Base-by-base conservation (phyloP, 2,329 filamentous ascomycete species). In the Phaeoacremonium minimum region DNA sequence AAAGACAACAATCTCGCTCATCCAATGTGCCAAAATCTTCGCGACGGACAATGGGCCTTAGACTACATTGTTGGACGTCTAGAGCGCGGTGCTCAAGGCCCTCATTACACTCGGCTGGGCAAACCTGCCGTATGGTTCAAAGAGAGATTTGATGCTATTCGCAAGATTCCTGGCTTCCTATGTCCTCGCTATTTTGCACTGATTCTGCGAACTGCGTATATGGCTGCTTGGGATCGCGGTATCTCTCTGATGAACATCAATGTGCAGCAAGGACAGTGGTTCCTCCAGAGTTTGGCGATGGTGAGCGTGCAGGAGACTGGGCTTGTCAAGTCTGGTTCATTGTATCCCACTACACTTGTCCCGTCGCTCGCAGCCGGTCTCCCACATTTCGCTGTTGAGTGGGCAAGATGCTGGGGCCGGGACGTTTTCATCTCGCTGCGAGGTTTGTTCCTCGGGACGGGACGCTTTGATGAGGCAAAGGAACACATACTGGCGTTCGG, bases 361-460 rank as follows among this genome's bases (percentile, higher is more conserved):
- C 87, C 91, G 2, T 91, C 85, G 33, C 73, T 98, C 48, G 91
- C 93, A 14, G 93, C 93, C 19, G 93, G 93, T 13, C 67, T 98
- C 32, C 93, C 93, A 22, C 93, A 98, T 61, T 98, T 98, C 55
- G 79, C 93, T 0, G 84, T 87, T 7, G 84, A 89, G 50, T 98
- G 93, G 90, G 90, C 91, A 33, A 79, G 93, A 50, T 96, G 91
- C 61, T 98, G 93, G 93, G 93, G 94, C 7, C 83, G 93, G 38
- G 93, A 98, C 58, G 88, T 96, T 11, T 97, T 96, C 60, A 98
- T 98, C 45, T 93, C 93, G 12, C 77, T 95, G 28, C 84, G 93
- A 34, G 93, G 93, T 30, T 71, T 98, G n/a, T 87, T 87, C 48
- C 77, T 98, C 22, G 89, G 87, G 28, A 97, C 91, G 9, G 88